These are phyloP conservation scores for Phytopythium kandeliae DNA, from an alignment of 352 stramenopile genomes.

Conservation along the genomic window DNA sequence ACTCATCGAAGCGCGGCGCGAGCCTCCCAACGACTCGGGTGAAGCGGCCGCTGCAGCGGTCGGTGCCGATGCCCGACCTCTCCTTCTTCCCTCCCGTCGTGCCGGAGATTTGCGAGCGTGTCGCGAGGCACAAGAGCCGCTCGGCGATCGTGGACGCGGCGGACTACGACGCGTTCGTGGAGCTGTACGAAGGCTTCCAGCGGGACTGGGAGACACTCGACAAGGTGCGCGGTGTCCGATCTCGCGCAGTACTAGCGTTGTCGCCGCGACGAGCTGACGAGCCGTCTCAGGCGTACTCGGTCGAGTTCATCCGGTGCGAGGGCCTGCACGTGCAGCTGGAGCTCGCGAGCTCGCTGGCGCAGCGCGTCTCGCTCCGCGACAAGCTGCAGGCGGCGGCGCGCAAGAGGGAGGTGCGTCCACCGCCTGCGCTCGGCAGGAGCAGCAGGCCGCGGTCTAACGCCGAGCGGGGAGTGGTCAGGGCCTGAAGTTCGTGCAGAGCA, in stretches of 20 bases:
- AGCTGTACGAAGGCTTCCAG: constrained; percentile 39
- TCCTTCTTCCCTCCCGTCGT: constrained; percentile 43
- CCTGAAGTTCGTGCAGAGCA: constrained; percentile 34
- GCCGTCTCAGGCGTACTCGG: constrained; percentile 33
- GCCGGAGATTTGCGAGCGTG: constrained; percentile 47
- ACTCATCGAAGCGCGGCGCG: background rate
- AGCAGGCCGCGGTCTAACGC: no score
- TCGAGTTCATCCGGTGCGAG: constrained; percentile 44
- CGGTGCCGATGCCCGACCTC: constrained; percentile 33
- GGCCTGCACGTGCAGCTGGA: constrained; percentile 33
- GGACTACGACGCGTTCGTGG: constrained; percentile 50
- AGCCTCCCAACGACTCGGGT: background rate
- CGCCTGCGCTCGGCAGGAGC: background rate
- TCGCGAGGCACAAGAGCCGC: constrained; percentile 37
- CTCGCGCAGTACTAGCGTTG: background rate
- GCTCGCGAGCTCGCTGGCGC: constrained; percentile 10
- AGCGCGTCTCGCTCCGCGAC: constrained; percentile 14
- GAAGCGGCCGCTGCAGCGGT: constrained; percentile 18
- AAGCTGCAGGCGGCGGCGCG: constrained; percentile 15
- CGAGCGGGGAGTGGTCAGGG: constrained; percentile 9
- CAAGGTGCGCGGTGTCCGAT: constrained; percentile 22
- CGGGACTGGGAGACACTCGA: constrained; percentile 65
- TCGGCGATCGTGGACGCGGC: constrained; percentile 55
- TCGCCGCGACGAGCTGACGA: background rate
- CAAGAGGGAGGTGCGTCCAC: constrained; percentile 29